Evolutionary conservation across 2,329 filamentous ascomycete species (phyloP).

Genomic region (Penicillium sp.): DNA sequence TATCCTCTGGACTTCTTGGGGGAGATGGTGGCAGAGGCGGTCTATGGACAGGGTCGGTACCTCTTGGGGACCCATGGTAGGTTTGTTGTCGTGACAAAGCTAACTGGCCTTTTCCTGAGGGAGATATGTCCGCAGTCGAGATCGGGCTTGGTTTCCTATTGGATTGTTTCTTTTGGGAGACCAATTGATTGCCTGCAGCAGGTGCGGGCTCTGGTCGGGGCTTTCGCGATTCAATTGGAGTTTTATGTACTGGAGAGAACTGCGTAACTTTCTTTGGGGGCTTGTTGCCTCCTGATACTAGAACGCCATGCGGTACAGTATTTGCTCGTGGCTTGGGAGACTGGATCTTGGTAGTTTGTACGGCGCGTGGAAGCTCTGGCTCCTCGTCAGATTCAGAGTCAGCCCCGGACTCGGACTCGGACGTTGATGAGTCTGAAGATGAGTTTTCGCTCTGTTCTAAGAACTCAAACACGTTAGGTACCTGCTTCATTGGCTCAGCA

Average conservation of each 20-base stretch:
- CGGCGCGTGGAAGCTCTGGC: slow-evolving; percentile 1
- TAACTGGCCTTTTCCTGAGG: slow-evolving; percentile 27
- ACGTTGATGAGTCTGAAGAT: slow-evolving; percentile 23
- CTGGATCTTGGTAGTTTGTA: slow-evolving; percentile 21
- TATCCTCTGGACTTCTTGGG: slow-evolving; percentile 35
- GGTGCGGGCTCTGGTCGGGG: slow-evolving; percentile 29
- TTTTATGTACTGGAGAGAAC: slow-evolving; percentile 8
- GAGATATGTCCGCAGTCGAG: slow-evolving; percentile 24
- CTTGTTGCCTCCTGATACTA: slow-evolving; percentile 9
- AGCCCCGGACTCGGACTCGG: slow-evolving; percentile 16
- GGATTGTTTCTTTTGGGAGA: slow-evolving; percentile 25
- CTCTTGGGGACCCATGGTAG: slow-evolving; percentile 29
- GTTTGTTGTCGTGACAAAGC: slow-evolving; percentile 35
- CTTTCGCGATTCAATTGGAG: slow-evolving; percentile 26
- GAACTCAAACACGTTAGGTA: slow-evolving; percentile 43
- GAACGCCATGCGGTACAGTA: slow-evolving; percentile 13
- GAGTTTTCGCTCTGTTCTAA: slow-evolving; percentile 31
- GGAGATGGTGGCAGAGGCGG: slow-evolving; percentile 34
- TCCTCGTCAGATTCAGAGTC: slow-evolving; percentile 20
- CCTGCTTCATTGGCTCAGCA: slow-evolving; percentile 18
- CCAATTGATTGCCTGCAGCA: slow-evolving; percentile 26
- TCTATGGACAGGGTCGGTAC: slow-evolving; percentile 21
- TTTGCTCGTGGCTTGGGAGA: slow-evolving; percentile 22
- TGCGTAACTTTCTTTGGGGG: slow-evolving; percentile 13
- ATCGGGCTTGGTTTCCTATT: slow-evolving; percentile 17